phyloP scores from a whole-genome alignment of 2,329 filamentous ascomycete genomes.

The Diplodia mutila region DNA sequence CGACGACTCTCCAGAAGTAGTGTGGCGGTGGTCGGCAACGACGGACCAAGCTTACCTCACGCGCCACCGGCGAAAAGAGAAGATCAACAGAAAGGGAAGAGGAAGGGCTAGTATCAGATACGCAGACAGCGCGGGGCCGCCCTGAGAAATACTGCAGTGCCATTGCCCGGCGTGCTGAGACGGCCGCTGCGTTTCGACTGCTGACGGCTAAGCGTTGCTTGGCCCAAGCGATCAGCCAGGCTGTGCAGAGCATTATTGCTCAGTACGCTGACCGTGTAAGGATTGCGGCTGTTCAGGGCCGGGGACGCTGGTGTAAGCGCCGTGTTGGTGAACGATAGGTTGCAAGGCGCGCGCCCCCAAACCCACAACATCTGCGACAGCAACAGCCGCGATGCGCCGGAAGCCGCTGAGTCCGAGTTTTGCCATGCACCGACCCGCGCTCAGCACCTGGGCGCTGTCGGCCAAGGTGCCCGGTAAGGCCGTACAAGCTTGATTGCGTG shows the following conservation, averaged over 20 bases:
- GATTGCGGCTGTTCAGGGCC: background rate
- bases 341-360: conserved; percentile 6
- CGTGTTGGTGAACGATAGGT: background rate
- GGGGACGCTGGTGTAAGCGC: background rate
- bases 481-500: conserved; percentile 6
- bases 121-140: background rate
- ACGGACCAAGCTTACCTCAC: conserved; percentile 24
- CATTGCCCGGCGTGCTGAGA: background rate
- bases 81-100: conserved; percentile 5
- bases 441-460: conserved; percentile 8
- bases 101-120: conserved; percentile 1
- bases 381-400: conserved; percentile 16
- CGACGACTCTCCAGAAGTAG: conserved; percentile 26
- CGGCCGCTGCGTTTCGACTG: conserved; percentile 9
- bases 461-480: conserved; percentile 19
- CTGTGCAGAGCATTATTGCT: conserved; percentile 6
- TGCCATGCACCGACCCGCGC: conserved; percentile 19
- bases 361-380: conserved; percentile 15
- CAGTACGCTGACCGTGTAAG: conserved; percentile 6
- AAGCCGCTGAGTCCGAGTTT: conserved; percentile 4
- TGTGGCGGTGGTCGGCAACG: conserved; percentile 25
- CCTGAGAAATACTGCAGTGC: conserved; percentile 19
- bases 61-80: conserved; percentile 10
- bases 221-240: conserved; percentile 13
- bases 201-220: conserved; percentile 20